A percentile compares a stretch with the other conserved stretches of the same genome.
phyloP scores from a whole-genome alignment of 208 protist genomes.

The Zelonia costaricensis region DNA sequence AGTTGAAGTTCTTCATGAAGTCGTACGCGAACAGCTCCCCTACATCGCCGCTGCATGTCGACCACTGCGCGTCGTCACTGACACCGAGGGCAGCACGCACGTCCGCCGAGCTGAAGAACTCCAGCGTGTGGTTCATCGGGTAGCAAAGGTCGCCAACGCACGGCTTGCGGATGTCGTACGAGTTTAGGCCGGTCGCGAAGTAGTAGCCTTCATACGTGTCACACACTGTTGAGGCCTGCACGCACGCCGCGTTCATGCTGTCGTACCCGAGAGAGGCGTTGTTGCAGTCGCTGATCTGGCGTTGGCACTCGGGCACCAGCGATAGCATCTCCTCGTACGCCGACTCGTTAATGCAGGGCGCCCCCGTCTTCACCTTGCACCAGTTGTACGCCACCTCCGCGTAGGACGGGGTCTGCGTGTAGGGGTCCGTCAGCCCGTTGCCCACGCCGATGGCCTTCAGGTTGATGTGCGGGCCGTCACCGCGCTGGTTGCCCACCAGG shows the following conservation, averaged over 20 bases:
- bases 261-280: neutral
- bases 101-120: slow-evolving; percentile 45
- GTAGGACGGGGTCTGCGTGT: slow-evolving; percentile 75
- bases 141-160: slow-evolving; percentile 40
- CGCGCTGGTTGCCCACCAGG: slow-evolving; percentile 39
- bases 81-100: slow-evolving; percentile 68
- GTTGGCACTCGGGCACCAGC: neutral
- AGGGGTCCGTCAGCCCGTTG: slow-evolving; percentile 89
- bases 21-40: slow-evolving; percentile 57
- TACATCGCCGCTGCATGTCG: slow-evolving; percentile 57
- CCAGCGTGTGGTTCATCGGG: slow-evolving; percentile 2
- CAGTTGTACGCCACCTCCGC: slow-evolving; percentile 53
- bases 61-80: slow-evolving; percentile 33
- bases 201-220: slow-evolving; percentile 10
- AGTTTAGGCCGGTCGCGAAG: slow-evolving; percentile 61
- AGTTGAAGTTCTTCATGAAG: slow-evolving; percentile 68
- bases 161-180: slow-evolving; percentile 78
- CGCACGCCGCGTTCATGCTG: slow-evolving; percentile 10
- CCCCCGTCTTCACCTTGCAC: slow-evolving; percentile 47
- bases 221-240: slow-evolving; percentile 1
- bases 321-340: slow-evolving; percentile 48
- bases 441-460: slow-evolving; percentile 81
- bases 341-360: slow-evolving; percentile 43
- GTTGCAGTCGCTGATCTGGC: neutral
- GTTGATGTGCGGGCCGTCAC: slow-evolving; percentile 42